Evolutionary conservation across 768 basidiomycete genomes (phyloP), one percentile per base, ranked within the genome.

Genomic region (Lentinula guzmanii): DNA sequence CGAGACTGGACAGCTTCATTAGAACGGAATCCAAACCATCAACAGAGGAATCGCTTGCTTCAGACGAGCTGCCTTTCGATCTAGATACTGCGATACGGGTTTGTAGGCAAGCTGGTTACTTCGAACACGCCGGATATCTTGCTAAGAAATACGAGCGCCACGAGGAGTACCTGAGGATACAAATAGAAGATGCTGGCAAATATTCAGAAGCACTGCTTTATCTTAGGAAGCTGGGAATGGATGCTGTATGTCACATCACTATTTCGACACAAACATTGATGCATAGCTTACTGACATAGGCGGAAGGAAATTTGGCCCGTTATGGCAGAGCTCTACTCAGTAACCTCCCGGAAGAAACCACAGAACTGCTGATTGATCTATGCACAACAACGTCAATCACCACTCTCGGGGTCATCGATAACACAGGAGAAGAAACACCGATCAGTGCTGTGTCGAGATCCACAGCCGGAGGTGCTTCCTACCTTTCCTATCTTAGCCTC

Each of bases 31-130:
- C 91, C 1, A 76, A 79, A 1, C 64, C 60, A 24, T 68, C 72
- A 0, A 62, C 57, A 13, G 77, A 76, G 16, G 76, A 80, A 21
- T 78, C 81, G 46, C 16, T 33, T n/a, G 58, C 58, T 1, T 69
- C 75, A 9, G 77, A 79, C 35, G 94, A 95, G 69, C 82, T 96
- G 3, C 97, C 96, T 0, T 99, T 98, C 70, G 97, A 98, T 70
- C 81, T 99, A 46, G 94, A 96, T 63, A 99, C 97, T 0, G 97
- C 95, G 0, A 98, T 99, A 58, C 85, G 94, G 2, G 96, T 98
- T 33, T 98, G 95, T 68, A 83, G 97, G 31, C 96, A 98, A 72
- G 96, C 95, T 1, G 93, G 94, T 0, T 98, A 96, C 72, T 97
- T 92, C 67, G 89, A 95, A 60, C 96, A 98, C 69, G 96, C 96